Percentiles rank a stretch among this genome's conserved stretches.
Conservation (phyloP, 805 yeast species). For the Schizosaccharomyces japonicus region DNA sequence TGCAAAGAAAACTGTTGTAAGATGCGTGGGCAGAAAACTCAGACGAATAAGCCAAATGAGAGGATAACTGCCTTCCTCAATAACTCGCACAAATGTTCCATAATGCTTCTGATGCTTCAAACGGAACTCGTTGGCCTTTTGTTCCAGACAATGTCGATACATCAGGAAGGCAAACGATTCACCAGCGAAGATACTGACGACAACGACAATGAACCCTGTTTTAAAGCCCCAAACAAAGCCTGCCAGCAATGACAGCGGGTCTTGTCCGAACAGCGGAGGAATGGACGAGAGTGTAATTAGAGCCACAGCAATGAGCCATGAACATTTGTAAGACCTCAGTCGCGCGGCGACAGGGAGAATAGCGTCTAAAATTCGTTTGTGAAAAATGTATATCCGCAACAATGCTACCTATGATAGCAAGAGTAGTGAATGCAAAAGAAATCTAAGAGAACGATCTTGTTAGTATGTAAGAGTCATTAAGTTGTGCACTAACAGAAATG, state of each 20-base stretch:
- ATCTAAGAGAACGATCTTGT: too few species aligned
- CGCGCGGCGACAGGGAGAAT: background rate
- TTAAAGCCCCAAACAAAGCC: background rate
- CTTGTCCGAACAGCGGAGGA: background rate
- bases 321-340: background rate
- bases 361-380: background rate
- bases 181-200: background rate
- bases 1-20: constrained; percentile 1
- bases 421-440: too few species aligned
- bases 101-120: background rate
- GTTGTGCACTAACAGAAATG: too few species aligned
- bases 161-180: background rate
- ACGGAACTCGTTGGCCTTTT: background rate
- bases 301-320: background rate
- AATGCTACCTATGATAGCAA: too few species aligned
- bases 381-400: background rate
- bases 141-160: background rate
- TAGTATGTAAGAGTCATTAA: too few species aligned
- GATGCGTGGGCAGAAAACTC: constrained; percentile 2
- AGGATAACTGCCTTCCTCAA: constrained; percentile 5
- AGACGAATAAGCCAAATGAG: background rate
- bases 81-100: constrained; percentile 2
- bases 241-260: background rate
- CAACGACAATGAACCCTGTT: background rate
- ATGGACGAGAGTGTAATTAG: background rate